A percentile compares a stretch with the other conserved stretches of the same genome.
phyloP scores from a whole-genome alignment of 2,329 filamentous ascomycete species.

The Aspergillus spinulosporus region DNA sequence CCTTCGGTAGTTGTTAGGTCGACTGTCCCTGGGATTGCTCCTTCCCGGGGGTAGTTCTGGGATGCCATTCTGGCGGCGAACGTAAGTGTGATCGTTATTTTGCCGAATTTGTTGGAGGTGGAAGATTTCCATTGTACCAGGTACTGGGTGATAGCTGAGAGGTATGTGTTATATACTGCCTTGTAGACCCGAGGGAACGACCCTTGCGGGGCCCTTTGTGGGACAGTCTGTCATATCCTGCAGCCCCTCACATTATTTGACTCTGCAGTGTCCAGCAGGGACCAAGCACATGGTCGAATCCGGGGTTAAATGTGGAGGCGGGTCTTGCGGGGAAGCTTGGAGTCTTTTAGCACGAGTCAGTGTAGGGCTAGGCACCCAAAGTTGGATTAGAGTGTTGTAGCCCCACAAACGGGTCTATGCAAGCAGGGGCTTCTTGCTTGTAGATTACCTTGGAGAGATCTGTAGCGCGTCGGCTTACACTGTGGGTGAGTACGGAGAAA shows the following conservation, averaged over 20 bases:
- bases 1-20: conserved; percentile 56
- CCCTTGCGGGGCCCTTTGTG: conserved; percentile 2
- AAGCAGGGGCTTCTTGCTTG: neutral
- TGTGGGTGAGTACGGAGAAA: neutral
- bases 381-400: neutral
- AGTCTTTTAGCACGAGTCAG: neutral
- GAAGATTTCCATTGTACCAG: neutral
- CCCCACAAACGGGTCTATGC: neutral
- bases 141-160: neutral
- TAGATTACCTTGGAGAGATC: neutral
- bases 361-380: neutral
- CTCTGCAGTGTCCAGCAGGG: neutral
- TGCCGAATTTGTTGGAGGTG: neutral
- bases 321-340: conserved; percentile 5
- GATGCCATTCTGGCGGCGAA: neutral
- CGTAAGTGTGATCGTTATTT: neutral
- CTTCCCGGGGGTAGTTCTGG: conserved; percentile 54
- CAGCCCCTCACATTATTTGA: neutral
- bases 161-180: neutral
- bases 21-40: conserved; percentile 58
- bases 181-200: neutral
- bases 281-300: neutral
- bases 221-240: conserved; percentile 1
- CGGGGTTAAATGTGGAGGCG: conserved; percentile 4
- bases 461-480: no score